Evolutionary conservation across 495 filamentous ascomycete species (phyloP), one percentile per base, ranked within the genome.

Genomic region (Viridothelium virens): DNA sequence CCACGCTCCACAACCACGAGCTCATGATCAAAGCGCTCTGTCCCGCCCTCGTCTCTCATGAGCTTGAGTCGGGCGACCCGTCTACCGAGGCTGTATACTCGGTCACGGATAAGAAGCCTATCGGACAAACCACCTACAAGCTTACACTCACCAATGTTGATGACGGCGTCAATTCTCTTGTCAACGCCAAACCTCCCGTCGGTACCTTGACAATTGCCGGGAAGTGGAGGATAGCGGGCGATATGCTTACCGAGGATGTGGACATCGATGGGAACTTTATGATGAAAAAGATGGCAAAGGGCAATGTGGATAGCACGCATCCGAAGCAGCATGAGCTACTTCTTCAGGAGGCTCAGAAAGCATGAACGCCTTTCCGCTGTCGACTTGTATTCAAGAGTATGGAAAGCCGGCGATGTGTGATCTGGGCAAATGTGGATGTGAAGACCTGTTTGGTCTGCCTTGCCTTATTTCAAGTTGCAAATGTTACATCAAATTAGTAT

Each of bases 251-350:
- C 14, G 72, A 74, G 61, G 72, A 74, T 44, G 70, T 74, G 2
- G 70, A 72, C 18, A 72, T 74, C 31, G 70, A 74, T 46, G 72
- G 70, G 10, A 74, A 72, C 46, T 72, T 70, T 46, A 65, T 74
- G 66, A 72, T 70, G 66, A 72, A 70, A 68, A 70, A 70, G 67
- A 69, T 72, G 70, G 72, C 70, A 14, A 74, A 71, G 68, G 72
- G 72, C 0, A 74, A 74, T 59, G 72, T 74, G 2, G 72, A 74
- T 66, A 74, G 68, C 65, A 72, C 68, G 33, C 72, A 74, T 47
- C 70, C 70, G 14, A 63, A 64, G 63, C 70, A 72, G 67, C 72
- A 74, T 34, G 31, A 39, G 38, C n/a, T 46, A 62, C 64, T 74
- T 62, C 63, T 74, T 44, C 41, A 70, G 63, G 33, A 66, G 37